These are phyloP conservation scores for Talaromyces sp. DNA, from an alignment of 2,329 filamentous ascomycete genomes.

Conservation along the genomic window DNA sequence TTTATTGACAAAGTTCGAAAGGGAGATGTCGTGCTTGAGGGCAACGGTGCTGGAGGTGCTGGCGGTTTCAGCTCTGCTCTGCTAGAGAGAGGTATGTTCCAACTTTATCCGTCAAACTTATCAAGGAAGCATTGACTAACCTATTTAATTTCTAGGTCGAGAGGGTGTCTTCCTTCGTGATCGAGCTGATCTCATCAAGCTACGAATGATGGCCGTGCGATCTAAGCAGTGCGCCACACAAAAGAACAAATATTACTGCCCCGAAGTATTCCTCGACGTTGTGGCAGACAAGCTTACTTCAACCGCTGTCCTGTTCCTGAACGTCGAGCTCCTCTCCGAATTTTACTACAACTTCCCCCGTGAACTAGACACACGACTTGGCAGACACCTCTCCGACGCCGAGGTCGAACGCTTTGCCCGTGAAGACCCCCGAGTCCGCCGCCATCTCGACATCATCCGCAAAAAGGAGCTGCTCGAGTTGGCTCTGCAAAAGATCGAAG, in stretches of 20 bases:
- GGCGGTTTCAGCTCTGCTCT: conserved; percentile 91
- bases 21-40: conserved; percentile 82
- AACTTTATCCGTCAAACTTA: not conserved
- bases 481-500: conserved; percentile 94
- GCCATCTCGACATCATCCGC: conserved; percentile 87
- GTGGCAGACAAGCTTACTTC: conserved; percentile 93
- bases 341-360: conserved; percentile 98
- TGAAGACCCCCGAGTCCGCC: conserved; percentile 86
- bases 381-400: conserved; percentile 73
- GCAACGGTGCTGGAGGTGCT: conserved; percentile 79
- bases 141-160: conserved; percentile 62
- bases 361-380: conserved; percentile 83
- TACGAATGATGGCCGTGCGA: conserved; percentile 84
- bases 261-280: conserved; percentile 96
- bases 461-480: conserved; percentile 91
- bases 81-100: conserved; percentile 71
- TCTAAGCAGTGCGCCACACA: conserved; percentile 82
- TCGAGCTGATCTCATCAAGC: conserved; percentile 83
- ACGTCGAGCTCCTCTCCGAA: conserved; percentile 93
- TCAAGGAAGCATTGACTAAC: not conserved
- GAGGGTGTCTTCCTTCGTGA: conserved; percentile 94
- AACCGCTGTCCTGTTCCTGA: conserved; percentile 94
- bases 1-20: conserved; percentile 90
- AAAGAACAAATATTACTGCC: conserved; percentile 94
- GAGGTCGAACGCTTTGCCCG: conserved; percentile 89